Percentiles rank a stretch among this genome's conserved stretches.
Conservation (phyloP, 257 asterid species). For the Lycium barbarum region DNA sequence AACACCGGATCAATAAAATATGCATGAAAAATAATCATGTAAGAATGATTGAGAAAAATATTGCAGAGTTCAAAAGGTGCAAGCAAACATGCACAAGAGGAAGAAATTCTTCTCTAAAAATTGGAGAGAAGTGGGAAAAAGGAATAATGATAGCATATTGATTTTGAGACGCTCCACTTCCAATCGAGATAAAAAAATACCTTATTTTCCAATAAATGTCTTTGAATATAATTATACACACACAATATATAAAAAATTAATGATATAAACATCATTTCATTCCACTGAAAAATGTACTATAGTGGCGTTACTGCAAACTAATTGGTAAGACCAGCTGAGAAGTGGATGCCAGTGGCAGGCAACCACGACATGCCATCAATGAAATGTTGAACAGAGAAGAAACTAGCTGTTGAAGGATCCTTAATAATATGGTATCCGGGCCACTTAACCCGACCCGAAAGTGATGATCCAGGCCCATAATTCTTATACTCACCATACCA, state of each 20-base stretch:
- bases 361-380: constrained; percentile 89
- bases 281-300: background rate
- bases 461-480: constrained; percentile 86
- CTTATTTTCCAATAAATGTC: background rate
- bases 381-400: constrained; percentile 70
- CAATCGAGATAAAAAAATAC: background rate
- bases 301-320: background rate
- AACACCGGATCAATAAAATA: too few species aligned
- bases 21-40: too few species aligned
- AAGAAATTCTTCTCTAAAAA: too few species aligned
- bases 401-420: constrained; percentile 69
- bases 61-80: too few species aligned
- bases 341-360: constrained; percentile 82
- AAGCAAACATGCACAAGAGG: too few species aligned
- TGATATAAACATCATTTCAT: background rate
- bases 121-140: too few species aligned
- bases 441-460: constrained; percentile 72
- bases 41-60: too few species aligned
- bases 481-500: constrained; percentile 95
- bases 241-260: background rate
- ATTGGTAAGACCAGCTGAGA: constrained; percentile 64
- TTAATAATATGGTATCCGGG: constrained; percentile 76
- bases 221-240: background rate
- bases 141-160: too few species aligned
- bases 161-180: background rate